Evolutionary conservation across 1,284 basidiomycete species (phyloP), one percentile per base, ranked within the genome.

Genomic region (Tilletia indica): DNA sequence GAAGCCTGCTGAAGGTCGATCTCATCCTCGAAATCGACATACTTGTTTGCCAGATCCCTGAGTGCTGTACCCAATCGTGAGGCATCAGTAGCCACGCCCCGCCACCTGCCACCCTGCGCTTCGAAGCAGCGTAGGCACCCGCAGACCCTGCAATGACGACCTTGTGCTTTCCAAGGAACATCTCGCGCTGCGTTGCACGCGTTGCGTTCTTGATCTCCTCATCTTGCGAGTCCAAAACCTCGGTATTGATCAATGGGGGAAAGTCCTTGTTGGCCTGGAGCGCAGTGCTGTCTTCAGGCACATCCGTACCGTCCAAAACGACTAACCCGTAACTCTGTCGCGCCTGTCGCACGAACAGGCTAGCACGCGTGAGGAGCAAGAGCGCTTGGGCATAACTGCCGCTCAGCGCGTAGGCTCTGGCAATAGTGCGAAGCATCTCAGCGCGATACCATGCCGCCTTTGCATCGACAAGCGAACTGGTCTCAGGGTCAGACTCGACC

Each of bases 401-500:
- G 12, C 79, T 75, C 61, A 78, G 73, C 14, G 72, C 66, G 72
- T 80, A 82, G 21, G 80, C 82, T 14, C 74, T 71, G 4, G 80
- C 81, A 19, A 84, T 76, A 48, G 80, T 77, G 45, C 72, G 71
- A 11, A 83, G 71, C 54, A 82, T 75, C 70, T 79, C 77, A 64
- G 79, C 76, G 34, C 78, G 74, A 78, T 81, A 83, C 77, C 76
- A 81, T 2, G 78, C 79, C 3, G 78, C 75, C 71, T 84, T 83
- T 38, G 80, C 80, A 67, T 84, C 82, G 42, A 84, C 72, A 25
- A 84, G 73, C 56, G 77, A 79, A 42, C 80, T 80, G 2, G 82
- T 76, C 61, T 84, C 82, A 25, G 82, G 78, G 70, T 84, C 79
- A 19, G 77, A 76, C 72, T 84, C 82, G 69, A 83, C 76, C 51